Evolutionary conservation across 768 basidiomycete genomes (phyloP), one percentile per base, ranked within the genome.

Genomic region (Naganishia vishniacii): DNA sequence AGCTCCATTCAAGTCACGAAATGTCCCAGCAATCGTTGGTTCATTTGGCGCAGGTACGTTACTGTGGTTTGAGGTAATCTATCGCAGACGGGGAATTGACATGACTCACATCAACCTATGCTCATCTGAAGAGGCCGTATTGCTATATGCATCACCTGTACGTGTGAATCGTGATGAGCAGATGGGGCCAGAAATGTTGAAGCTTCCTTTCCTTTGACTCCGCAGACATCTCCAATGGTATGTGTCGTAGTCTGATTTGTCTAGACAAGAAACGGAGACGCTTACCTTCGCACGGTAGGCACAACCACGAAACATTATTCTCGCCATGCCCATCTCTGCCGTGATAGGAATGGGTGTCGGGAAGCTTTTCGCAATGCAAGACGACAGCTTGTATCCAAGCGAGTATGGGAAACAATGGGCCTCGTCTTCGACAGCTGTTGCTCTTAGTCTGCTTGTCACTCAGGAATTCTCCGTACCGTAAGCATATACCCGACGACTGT

Each of bases 401-500:
- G 53, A 56, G 53, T 62, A 62, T 28, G 44, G 29, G n/a, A 46
- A 62, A 31, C 45, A 62, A 28, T 62, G 61, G 61, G 61, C 61
- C 3, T 46, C 61, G 34, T 46, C 61, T 11, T 46, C 61, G 4
- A 48, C 61, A 15, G 47, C 61, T 31, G 61, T 62, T 25, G 61
- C 45, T 9, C 7, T 62, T 29, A 62, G 61, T 62, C 32, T 62
- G 28, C 44, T 62, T 8, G 61, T 62, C 31, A 62, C 61, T 47
- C 61, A 62, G 47, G 47, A 47, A 28, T 40, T 62, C n/a, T 31
- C 44, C 29, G 47, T 62, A 47, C 61, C 61, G 61, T 62, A 40
- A 41, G 61, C 48, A 7, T 37, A 9, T 4, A 15, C 42, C 18
- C 34, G 12, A 7, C 29, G 34, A 6, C 12, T 20, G 41, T 16